Conservation (phyloP, 2,329 filamentous ascomycete genomes). For the Harringtonia aguacate region DNA sequence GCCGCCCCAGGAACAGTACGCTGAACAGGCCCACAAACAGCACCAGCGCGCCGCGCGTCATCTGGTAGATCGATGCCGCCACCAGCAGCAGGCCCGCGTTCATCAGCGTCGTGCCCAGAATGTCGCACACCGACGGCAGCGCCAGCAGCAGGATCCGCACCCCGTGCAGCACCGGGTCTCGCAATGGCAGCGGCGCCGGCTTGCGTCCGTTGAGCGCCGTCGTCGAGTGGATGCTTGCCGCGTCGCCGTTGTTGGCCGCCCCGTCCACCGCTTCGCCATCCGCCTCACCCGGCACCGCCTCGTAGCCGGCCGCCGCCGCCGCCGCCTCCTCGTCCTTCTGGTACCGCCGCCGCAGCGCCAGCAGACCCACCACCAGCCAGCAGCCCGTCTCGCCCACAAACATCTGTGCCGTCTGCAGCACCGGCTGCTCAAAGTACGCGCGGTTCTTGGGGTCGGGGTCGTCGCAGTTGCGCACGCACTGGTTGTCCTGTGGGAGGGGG, state of each 20-base stretch:
- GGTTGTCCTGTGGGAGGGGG: slow-evolving; percentile 90
- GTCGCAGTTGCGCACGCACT: slow-evolving; percentile 89
- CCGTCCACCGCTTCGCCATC: slow-evolving; percentile 34
- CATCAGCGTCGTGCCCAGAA: slow-evolving; percentile 92
- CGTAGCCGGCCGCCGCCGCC: slow-evolving; percentile 45
- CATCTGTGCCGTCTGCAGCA: slow-evolving; percentile 96
- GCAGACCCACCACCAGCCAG: slow-evolving; percentile 76
- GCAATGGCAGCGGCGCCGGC: slow-evolving; percentile 13
- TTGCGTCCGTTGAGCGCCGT: slow-evolving; percentile 31
- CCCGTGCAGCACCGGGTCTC: slow-evolving; percentile 54
- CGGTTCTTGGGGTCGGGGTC: slow-evolving; percentile 54
- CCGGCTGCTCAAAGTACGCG: slow-evolving; percentile 80
- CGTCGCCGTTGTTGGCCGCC: slow-evolving; percentile 29
- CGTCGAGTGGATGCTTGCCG: slow-evolving; percentile 31
- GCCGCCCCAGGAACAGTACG: slow-evolving; percentile 75
- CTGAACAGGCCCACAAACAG: slow-evolving; percentile 94
- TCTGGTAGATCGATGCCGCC: slow-evolving; percentile 94
- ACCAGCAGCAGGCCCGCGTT: slow-evolving; percentile 91
- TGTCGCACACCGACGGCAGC: slow-evolving; percentile 84
- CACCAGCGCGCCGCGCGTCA: slow-evolving; percentile 91
- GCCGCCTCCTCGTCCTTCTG: slow-evolving; percentile 19
- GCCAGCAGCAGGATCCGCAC: slow-evolving; percentile 65
- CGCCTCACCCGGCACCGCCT: slow-evolving; percentile 45
- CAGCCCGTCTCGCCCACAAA: slow-evolving; percentile 94
- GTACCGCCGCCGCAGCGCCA: slow-evolving; percentile 54